These are phyloP conservation scores for Carex sylvatica DNA, from an alignment of 202 grass and related monocot genomes.

Conservation along the genomic window DNA sequence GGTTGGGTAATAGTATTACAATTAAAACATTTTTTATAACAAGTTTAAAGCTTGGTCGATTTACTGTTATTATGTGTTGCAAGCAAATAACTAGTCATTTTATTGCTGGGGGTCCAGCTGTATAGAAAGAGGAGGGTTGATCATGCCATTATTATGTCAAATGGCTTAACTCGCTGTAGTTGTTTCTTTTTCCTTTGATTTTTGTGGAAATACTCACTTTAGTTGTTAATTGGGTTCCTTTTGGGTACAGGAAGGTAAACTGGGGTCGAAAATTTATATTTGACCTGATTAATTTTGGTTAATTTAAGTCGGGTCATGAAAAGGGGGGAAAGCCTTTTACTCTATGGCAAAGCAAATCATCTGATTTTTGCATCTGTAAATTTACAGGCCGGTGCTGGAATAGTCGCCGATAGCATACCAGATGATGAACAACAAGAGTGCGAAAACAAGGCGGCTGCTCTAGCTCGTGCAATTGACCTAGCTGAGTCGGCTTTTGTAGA, in stretches of 20 bases:
- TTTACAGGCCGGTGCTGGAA: slow-evolving; percentile 55
- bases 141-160: neutral
- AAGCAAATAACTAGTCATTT: neutral
- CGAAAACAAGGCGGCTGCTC: slow-evolving; percentile 63
- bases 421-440: slow-evolving; percentile 80
- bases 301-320: neutral
- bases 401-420: slow-evolving; percentile 71
- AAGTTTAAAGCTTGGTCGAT: neutral
- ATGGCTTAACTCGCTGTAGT: neutral
- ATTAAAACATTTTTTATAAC: neutral
- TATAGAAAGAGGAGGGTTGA: neutral
- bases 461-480: slow-evolving; percentile 61
- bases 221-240: neutral
- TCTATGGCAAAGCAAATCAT: neutral
- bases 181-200: neutral
- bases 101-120: neutral
- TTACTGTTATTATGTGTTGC: neutral
- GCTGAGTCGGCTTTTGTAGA: slow-evolving; percentile 68
- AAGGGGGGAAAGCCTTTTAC: neutral
- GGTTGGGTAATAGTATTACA: neutral
- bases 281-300: neutral
- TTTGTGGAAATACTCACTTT: neutral
- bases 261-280: neutral
- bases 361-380: neutral
- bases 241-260: neutral